phyloP scores from a whole-genome alignment of 495 filamentous ascomycete species.

The Oleoguttula mirabilis region DNA sequence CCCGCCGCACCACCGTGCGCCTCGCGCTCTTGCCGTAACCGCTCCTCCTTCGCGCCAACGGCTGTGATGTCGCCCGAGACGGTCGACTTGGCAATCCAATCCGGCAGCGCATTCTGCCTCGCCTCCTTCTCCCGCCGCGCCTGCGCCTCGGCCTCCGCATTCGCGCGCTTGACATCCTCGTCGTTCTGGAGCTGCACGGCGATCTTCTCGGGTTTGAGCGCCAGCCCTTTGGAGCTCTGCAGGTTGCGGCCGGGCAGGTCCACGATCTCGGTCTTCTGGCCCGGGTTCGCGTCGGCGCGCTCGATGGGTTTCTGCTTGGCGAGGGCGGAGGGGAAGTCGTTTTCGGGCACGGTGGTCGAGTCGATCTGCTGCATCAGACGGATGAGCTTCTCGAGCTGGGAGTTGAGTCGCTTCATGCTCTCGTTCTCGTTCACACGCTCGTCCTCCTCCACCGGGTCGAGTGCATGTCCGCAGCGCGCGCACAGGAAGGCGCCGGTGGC shows the following conservation, averaged over 20 bases:
- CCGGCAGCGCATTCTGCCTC: slow-evolving; percentile 72
- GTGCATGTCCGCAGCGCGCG: slow-evolving; percentile 59
- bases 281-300: slow-evolving; percentile 10
- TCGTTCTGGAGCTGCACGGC: slow-evolving; percentile 59
- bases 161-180: slow-evolving; percentile 61
- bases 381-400: slow-evolving; percentile 73
- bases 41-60: slow-evolving; percentile 20
- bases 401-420: slow-evolving; percentile 73
- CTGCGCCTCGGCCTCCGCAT: slow-evolving; percentile 53
- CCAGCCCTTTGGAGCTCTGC: slow-evolving; percentile 14
- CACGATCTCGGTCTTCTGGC: slow-evolving; percentile 13
- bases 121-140: slow-evolving; percentile 62
- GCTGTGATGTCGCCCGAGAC: slow-evolving; percentile 39
- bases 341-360: slow-evolving; percentile 64
- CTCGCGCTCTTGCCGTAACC: slow-evolving; percentile 12
- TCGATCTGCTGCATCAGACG: slow-evolving; percentile 81
- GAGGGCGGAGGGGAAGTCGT: slow-evolving; percentile 72
- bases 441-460: slow-evolving; percentile 52
- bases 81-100: slow-evolving; percentile 82
- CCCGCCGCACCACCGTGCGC: slow-evolving; percentile 17
- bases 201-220: slow-evolving; percentile 50
- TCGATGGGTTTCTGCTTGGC: slow-evolving; percentile 38
- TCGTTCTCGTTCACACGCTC: slow-evolving; percentile 51
- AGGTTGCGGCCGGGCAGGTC: slow-evolving; percentile 13
- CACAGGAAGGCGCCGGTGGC: slow-evolving; percentile 62